Conservation (phyloP, 2,329 filamentous ascomycete species). For the Hymenoscyphus repandus region DNA sequence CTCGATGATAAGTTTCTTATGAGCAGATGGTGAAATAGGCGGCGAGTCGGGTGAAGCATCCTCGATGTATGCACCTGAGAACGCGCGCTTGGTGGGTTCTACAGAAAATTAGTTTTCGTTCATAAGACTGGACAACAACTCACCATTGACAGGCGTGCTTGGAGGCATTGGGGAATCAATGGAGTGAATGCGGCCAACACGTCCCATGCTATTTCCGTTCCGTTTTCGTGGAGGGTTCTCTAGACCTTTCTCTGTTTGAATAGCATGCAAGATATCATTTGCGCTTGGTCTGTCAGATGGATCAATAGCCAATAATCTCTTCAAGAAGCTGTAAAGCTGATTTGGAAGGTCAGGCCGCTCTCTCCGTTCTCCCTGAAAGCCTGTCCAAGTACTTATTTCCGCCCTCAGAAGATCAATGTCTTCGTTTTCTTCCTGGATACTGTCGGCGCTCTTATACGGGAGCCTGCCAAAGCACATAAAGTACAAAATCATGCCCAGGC, state of each 20-base stretch:
- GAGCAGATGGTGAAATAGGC: conserved; percentile 17
- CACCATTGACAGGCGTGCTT: conserved; percentile 27
- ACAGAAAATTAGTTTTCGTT: conserved; percentile 4
- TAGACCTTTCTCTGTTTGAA: conserved; percentile 29
- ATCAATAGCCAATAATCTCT: conserved; percentile 71
- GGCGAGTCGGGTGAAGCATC: conserved; percentile 20
- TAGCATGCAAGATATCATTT: conserved; percentile 64
- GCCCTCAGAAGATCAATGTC: conserved; percentile 78
- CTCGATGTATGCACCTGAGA: conserved; percentile 28
- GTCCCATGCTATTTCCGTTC: conserved; percentile 22
- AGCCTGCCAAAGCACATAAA: conserved; percentile 93
- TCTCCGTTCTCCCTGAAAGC: conserved; percentile 73
- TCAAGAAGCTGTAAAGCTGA: conserved; percentile 79
- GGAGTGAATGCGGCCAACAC: conserved; percentile 27
- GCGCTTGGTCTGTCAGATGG: conserved; percentile 75
- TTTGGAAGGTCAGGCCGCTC: conserved; percentile 78
- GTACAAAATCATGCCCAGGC: conserved; percentile 94
- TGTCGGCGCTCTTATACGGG: conserved; percentile 79
- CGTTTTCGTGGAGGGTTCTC: conserved; percentile 25
- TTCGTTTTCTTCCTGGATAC: conserved; percentile 84
- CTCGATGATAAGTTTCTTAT: conserved; percentile 19
- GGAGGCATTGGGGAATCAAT: conserved; percentile 30
- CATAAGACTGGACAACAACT: not conserved
- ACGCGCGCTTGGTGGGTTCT: conserved; percentile 25
- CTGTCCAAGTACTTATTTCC: conserved; percentile 83